Conservation (phyloP, 495 filamentous ascomycete species). For the Oleoguttula mirabilis region DNA sequence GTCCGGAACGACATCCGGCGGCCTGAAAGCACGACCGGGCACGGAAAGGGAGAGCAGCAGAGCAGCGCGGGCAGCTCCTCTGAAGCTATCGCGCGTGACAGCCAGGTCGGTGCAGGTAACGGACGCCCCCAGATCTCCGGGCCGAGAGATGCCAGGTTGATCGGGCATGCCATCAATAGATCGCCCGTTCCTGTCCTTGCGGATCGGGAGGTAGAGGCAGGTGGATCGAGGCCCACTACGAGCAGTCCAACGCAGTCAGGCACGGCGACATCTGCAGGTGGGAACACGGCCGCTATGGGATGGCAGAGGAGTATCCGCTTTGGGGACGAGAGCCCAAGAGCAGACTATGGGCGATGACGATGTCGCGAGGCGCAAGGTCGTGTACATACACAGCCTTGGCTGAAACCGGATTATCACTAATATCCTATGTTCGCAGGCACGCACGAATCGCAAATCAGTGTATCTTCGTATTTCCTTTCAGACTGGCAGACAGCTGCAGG, state of each 20-base stretch:
- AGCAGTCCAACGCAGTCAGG: slow-evolving; percentile 1
- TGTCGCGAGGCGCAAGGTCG: no score
- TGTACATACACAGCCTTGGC: no score
- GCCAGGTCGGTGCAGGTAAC: background rate
- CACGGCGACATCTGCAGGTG: no score
- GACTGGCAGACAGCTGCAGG: no score
- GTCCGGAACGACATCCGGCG: slow-evolving; percentile 10
- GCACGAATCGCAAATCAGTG: no score
- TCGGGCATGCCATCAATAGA: slow-evolving; percentile 14
- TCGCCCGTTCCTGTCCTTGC: background rate
- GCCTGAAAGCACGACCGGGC: background rate
- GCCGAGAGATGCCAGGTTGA: slow-evolving; percentile 14
- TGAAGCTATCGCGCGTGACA: no score
- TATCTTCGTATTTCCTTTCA: no score
- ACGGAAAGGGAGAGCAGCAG: background rate
- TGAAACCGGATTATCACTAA: no score
- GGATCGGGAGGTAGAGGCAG: background rate
- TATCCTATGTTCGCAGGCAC: no score
- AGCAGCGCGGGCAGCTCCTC: background rate
- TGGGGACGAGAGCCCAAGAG: background rate
- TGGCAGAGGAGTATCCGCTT: slow-evolving; percentile 14
- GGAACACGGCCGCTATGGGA: background rate
- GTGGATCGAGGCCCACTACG: slow-evolving; percentile 1
- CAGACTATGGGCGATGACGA: no score
- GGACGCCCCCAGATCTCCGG: slow-evolving; percentile 16